phyloP scores from a whole-genome alignment of 2,329 filamentous ascomycete genomes.

The Fusarium protoensiforme region DNA sequence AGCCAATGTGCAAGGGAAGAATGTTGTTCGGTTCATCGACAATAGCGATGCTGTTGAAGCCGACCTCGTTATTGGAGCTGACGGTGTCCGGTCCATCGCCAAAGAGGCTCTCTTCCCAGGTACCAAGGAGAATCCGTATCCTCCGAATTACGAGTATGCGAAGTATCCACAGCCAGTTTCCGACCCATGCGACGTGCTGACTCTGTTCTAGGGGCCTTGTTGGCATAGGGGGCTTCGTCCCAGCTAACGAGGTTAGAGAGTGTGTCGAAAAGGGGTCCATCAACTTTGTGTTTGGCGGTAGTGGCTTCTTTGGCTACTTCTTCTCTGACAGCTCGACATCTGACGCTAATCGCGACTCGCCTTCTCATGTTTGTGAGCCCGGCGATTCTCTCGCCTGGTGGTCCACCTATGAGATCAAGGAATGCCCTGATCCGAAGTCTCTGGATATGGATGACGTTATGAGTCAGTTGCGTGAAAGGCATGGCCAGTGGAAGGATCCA shows the following conservation, averaged over 20 bases:
- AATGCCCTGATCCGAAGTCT: conserved; percentile 16
- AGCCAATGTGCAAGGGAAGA: conserved; percentile 23
- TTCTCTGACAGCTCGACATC: conserved; percentile 14
- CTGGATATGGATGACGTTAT: conserved; percentile 8
- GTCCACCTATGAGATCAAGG: conserved; percentile 20
- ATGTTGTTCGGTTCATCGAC: conserved; percentile 36
- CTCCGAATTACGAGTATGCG: conserved; percentile 40
- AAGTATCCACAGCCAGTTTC: too few species aligned
- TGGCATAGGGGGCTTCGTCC: conserved; percentile 18
- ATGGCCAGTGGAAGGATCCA: conserved; percentile 14
- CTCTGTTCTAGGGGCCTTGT: conserved; percentile 8
- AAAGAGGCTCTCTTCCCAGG: conserved; percentile 39
- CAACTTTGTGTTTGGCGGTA: conserved; percentile 19
- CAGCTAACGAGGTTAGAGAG: not conserved
- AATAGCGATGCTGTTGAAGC: conserved; percentile 32
- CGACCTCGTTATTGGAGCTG: conserved; percentile 41
- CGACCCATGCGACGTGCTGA: not conserved
- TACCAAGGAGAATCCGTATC: conserved; percentile 29
- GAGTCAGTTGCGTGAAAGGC: conserved; percentile 7
- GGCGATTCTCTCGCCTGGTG: conserved; percentile 17
- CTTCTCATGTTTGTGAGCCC: conserved; percentile 16
- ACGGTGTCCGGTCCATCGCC: conserved; percentile 34
- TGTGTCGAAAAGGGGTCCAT: conserved; percentile 18
- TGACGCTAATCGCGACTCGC: conserved; percentile 3
- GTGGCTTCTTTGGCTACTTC: conserved; percentile 17